Evolutionary conservation across 176 grass and related monocot species (phyloP).

Genomic region (Calamus simplicifolius): DNA sequence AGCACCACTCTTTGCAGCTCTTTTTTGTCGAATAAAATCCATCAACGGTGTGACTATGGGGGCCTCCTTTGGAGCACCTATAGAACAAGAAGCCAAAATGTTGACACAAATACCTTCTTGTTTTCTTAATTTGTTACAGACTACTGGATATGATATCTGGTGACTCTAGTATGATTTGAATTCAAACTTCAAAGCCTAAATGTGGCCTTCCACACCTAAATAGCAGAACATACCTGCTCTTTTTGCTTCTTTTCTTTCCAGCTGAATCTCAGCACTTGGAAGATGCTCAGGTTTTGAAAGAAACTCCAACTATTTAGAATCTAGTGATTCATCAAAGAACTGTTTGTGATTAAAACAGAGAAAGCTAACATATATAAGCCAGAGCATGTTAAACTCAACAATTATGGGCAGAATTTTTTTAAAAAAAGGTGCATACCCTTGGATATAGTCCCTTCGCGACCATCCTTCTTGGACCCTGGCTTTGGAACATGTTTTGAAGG

Average conservation of each 20-base stretch:
- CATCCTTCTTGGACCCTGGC: conserved; percentile 71
- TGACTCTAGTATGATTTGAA: too few species aligned
- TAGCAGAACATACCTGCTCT: conserved; percentile 54
- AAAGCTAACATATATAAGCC: conserved; percentile 18
- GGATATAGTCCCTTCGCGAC: conserved; percentile 73
- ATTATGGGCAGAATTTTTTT: neutral
- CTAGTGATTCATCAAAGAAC: conserved; percentile 37
- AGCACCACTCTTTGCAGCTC: conserved; percentile 77
- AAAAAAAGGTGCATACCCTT: conserved; percentile 48
- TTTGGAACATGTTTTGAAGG: conserved; percentile 76
- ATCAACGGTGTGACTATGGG: conserved; percentile 84
- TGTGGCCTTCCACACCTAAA: neutral
- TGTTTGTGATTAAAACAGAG: conserved; percentile 1
- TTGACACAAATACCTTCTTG: neutral
- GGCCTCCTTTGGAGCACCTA: conserved; percentile 77
- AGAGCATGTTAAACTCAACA: neutral
- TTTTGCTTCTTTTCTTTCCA: conserved; percentile 98
- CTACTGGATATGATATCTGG: too few species aligned
- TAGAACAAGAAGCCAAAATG: conserved; percentile 10
- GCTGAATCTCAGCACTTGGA: conserved; percentile 98
- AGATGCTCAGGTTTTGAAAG: conserved; percentile 89
- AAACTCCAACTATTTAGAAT: conserved; percentile 83
- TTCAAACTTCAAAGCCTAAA: too few species aligned
- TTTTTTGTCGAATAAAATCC: conserved; percentile 80
- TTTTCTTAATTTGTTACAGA: too few species aligned